These are phyloP conservation scores for Alternaria viburni DNA, from an alignment of 2,329 filamentous ascomycete genomes.

Conservation along the genomic window DNA sequence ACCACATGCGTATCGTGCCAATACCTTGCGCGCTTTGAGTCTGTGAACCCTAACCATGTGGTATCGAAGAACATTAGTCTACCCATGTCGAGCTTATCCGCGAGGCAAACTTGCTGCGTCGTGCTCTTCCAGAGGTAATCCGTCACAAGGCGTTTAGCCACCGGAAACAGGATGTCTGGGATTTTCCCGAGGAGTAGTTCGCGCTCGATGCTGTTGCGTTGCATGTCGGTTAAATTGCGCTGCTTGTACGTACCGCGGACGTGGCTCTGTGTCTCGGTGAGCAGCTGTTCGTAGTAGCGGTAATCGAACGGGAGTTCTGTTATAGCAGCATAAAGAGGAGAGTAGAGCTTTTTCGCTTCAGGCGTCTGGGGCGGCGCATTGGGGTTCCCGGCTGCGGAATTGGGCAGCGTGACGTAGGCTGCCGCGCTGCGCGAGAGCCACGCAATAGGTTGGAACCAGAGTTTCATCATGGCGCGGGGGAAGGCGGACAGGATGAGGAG, in stretches of 20 bases:
- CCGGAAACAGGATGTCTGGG: conserved; percentile 58
- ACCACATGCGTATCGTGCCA: conserved; percentile 67
- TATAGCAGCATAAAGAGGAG: conserved; percentile 44
- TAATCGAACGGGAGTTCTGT: conserved; percentile 52
- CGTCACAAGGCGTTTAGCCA: conserved; percentile 56
- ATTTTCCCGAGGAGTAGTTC: conserved; percentile 60
- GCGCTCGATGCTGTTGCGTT: conserved; percentile 58
- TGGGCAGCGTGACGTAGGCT: conserved; percentile 38
- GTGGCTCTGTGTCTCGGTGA: conserved; percentile 68
- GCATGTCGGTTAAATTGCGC: conserved; percentile 52
- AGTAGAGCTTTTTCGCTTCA: conserved; percentile 53
- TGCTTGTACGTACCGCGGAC: conserved; percentile 64
- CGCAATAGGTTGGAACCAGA: conserved; percentile 39
- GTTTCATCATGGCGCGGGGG: conserved; percentile 47
- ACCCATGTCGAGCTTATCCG: conserved; percentile 66
- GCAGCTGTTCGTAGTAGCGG: conserved; percentile 54
- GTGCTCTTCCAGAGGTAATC: conserved; percentile 47
- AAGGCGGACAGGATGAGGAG: conserved; percentile 44
- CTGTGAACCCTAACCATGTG: conserved; percentile 69
- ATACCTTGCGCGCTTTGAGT: conserved; percentile 62
- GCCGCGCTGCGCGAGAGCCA: conserved; percentile 40
- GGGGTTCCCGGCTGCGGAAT: conserved; percentile 43
- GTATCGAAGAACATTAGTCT: conserved; percentile 77
- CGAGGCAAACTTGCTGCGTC: conserved; percentile 53
- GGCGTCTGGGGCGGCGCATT: conserved; percentile 51